Base-by-base conservation (phyloP, 768 basidiomycete species). In the Mycena chlorophos region DNA sequence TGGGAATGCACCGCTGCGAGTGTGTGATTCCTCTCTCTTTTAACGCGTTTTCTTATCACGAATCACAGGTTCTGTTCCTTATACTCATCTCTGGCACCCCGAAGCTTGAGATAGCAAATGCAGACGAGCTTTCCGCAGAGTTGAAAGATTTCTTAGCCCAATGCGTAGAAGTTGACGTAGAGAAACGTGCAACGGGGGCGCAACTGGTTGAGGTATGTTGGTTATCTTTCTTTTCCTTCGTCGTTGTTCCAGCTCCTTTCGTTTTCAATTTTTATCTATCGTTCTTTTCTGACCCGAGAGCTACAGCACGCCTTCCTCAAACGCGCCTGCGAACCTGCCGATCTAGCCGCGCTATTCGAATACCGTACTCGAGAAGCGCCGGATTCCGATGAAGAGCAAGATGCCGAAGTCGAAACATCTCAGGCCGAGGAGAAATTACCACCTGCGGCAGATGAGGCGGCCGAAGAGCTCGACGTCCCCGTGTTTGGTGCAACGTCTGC, bases 51-150 rank as follows among this genome's bases (percentile, higher is more conserved):
- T 8, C 31, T 34, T 34, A 8, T 34, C 31, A 8, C 31, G 31
- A 8, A 34, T 34, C 31, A 17, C 81, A 86, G 69, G 87, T 86
- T 22, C 71, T 88, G 42, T 88, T 88, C 71, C 69, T 88, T 49
- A 88, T 88, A 61, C 88, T 88, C 23, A 90, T 88, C 25, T 89
- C 89, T 65, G 89, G 89, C 3, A 88, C 88, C 23, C 89, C 89
- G 28, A 88, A 86, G 43, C 67, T 90, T 63, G 88, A 88, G 75
- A 81, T 80, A 53, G 86, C 88, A 1, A 25, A 31, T 1, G 38
- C 60, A 30, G 88, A 90, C 61, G 74, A 75, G 51, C 76, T 89
- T 37, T 85, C 84, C 64, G 78, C 80, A 60, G 87, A 88, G 63
- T 76, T 91, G 29, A 89, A 89, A 73, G 80, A 78, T 63, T 91